A percentile compares a stretch with the other conserved stretches of the same genome.
Evolutionary conservation across 2,329 filamentous ascomycete genomes (phyloP).

Genomic region (Juglanconis oblonga): DNA sequence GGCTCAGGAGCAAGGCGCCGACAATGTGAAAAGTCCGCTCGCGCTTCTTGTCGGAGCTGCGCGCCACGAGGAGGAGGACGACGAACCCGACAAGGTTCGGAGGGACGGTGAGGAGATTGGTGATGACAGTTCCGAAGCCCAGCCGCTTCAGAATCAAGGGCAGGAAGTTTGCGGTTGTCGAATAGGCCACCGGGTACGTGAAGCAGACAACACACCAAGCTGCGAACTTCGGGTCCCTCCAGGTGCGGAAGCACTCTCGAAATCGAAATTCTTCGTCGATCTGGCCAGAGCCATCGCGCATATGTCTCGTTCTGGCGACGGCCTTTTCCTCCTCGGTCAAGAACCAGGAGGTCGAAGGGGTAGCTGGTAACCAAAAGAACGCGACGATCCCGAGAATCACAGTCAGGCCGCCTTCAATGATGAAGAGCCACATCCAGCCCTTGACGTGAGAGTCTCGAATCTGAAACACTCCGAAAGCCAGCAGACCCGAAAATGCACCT

Average conservation of each 20-base stretch:
- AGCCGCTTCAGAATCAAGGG: conserved; percentile 43
- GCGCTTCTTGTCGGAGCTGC: conserved; percentile 40
- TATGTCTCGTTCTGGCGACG: conserved; percentile 40
- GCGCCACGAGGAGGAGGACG: conserved; percentile 40
- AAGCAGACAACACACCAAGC: conserved; percentile 44
- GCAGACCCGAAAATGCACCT: conserved; percentile 15
- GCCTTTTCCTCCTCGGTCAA: conserved; percentile 41
- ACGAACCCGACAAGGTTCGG: conserved; percentile 46
- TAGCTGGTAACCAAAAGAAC: conserved; percentile 14
- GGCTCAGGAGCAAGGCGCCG: conserved; percentile 32
- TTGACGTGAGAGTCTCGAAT: conserved; percentile 7
- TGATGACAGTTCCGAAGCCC: conserved; percentile 41
- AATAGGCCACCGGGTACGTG: conserved; percentile 46
- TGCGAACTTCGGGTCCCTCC: conserved; percentile 34
- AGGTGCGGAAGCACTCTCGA: conserved; percentile 38
- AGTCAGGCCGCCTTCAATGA: conserved; percentile 17
- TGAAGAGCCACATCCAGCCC: conserved; percentile 19
- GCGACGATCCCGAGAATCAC: conserved; percentile 11
- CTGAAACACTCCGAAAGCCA: conserved; percentile 17
- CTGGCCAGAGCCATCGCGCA: conserved; percentile 41
- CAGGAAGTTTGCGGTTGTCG: conserved; percentile 41
- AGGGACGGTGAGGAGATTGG: conserved; percentile 47
- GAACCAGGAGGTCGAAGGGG: conserved; percentile 40
- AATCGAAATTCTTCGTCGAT: conserved; percentile 35
- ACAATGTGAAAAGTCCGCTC: conserved; percentile 46